Base-by-base conservation (phyloP, 345 rosid genomes). In the Eutrema heterophyllum region DNA sequence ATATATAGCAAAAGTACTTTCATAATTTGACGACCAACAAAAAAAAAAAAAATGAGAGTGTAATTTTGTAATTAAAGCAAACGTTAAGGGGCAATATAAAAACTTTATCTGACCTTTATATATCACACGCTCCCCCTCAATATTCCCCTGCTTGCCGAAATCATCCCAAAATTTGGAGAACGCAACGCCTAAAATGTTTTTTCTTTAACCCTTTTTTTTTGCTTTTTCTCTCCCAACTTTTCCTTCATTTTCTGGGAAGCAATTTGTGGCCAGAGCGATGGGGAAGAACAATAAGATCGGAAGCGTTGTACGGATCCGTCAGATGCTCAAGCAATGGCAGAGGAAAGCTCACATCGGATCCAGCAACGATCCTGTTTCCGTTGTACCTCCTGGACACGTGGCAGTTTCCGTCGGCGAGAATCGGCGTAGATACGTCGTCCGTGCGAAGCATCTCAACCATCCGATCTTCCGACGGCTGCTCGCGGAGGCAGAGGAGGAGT, bases 311-410 rank as follows among this genome's bases (percentile, higher is more conserved):
- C 75, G 88, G 58, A 81, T 94, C 88, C 88, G 87, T 35, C 97
- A 87, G 58, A 88, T 89, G 95, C 84, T 94, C 0, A 87, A 76
- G 60, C 86, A 79, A 49, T 91, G 96, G 98, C 87, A 97, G 11
- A 75, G 62, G 70, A 87, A 88, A 80, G 89, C 97, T 3, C 78
- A 85, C 38, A 30, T 52, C 41, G 72, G 76, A 64, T n/a, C 63
- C 80, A 1, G 80, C 82, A 7, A 43, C 18, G 43, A 64, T 54
- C n/a, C 53, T 16, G 64, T 33, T 21, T 56, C 87, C 6, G 93
- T 85, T 24, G 96, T 95, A 0, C 97, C 99, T 0, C 80, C 84
- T 0, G 97, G 99, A 0, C 97, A 95, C 85, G 84, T 95, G 33
- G 97, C 99, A 0, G 80, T 95, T 43, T 69, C 83, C 70, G 97